phyloP scores from a whole-genome alignment of 2,329 filamentous ascomycete species.

The Aspergillus proliferans region DNA sequence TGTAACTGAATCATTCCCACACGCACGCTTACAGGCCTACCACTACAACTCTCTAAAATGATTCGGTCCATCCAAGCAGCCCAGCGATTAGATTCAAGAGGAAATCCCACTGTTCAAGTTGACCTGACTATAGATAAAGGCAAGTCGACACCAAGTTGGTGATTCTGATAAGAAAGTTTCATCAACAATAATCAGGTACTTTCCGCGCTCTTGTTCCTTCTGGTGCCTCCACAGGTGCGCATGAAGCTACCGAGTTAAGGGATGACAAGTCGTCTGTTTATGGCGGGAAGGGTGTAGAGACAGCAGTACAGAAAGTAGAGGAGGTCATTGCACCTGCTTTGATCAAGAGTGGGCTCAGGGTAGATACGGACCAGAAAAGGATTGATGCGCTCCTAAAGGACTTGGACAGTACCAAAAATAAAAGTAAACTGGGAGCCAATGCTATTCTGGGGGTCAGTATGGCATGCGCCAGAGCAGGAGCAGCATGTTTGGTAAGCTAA shows the following conservation, averaged over 20 bases:
- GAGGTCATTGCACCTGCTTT: conserved; percentile 50
- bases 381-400: conserved; percentile 52
- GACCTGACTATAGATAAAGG: conserved; percentile 21
- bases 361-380: conserved; percentile 33
- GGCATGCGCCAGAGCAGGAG: conserved; percentile 53
- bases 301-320: conserved; percentile 52
- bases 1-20: neutral
- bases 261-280: conserved; percentile 50
- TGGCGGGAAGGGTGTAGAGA: conserved; percentile 51
- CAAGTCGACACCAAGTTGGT: conserved; percentile 1
- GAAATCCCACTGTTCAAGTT: conserved; percentile 32
- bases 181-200: conserved; percentile 13
- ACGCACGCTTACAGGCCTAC: neutral
- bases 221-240: conserved; percentile 28
- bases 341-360: conserved; percentile 46
- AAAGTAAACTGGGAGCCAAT: conserved; percentile 55
- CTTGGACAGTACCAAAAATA: conserved; percentile 48
- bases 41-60: neutral
- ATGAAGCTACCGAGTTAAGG: conserved; percentile 31
- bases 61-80: conserved; percentile 10
- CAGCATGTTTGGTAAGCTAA: conserved; percentile 26
- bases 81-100: conserved; percentile 28
- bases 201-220: conserved; percentile 30
- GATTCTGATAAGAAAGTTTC: neutral
- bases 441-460: conserved; percentile 57